Percentiles rank a stretch among this genome's conserved stretches.
Conservation (phyloP, 192 early-diverging fungal genomes). For the Anaeromyces robustus region DNA sequence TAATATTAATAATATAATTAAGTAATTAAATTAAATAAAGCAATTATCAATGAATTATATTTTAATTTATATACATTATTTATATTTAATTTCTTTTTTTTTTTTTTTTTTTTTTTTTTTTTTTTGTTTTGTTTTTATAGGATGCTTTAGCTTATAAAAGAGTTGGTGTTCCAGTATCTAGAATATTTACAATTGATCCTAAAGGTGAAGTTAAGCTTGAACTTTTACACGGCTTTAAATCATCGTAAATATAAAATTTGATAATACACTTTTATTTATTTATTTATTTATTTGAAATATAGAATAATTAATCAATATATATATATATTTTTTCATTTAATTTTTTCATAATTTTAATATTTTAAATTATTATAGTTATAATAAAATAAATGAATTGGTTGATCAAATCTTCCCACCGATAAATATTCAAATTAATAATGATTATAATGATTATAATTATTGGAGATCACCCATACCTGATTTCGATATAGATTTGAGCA, state of each 20-base stretch:
- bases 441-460: conserved; percentile 73
- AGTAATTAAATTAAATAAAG: too few species aligned
- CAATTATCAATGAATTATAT: too few species aligned
- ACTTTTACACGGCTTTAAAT: conserved; percentile 65
- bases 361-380: too few species aligned
- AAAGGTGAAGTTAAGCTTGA: conserved; percentile 83
- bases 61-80: too few species aligned
- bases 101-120: too few species aligned
- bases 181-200: conserved; percentile 93
- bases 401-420: conserved; percentile 85
- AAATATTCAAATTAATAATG: conserved; percentile 20
- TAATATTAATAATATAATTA: too few species aligned
- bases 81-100: too few species aligned
- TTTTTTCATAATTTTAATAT: too few species aligned
- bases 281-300: too few species aligned
- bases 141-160: conserved; percentile 88
- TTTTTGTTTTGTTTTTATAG: conserved; percentile 1
- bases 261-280: too few species aligned
- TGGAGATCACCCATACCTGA: conserved; percentile 46
- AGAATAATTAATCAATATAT: too few species aligned
- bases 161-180: conserved; percentile 79
- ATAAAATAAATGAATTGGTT: conserved; percentile 80
- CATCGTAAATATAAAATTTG: conserved; percentile 29
- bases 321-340: too few species aligned
- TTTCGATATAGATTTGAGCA: conserved; percentile 11